phyloP scores from a whole-genome alignment of 2,329 filamentous ascomycete genomes.

The Fusarium drepaniforme region DNA sequence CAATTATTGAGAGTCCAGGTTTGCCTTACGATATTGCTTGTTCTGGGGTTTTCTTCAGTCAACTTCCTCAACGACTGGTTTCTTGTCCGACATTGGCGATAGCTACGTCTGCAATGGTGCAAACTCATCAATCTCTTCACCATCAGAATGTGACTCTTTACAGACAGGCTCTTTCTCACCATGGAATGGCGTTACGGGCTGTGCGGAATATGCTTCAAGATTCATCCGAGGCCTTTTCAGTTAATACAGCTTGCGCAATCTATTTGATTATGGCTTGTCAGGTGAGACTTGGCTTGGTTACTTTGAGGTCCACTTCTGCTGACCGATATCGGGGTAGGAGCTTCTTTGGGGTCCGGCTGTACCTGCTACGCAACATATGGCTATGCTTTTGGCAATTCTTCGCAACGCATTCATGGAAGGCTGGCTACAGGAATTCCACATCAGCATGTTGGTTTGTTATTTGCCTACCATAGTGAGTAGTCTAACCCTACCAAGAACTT shows the following conservation, averaged over 20 bases:
- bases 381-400: background rate
- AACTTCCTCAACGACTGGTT: background rate
- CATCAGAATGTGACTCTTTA: background rate
- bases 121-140: background rate
- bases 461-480: background rate
- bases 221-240: background rate
- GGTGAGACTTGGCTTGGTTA: background rate
- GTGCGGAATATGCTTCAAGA: background rate
- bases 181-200: background rate
- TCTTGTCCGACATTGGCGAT: background rate
- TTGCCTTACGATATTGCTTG: background rate
- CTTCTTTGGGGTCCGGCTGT: background rate
- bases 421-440: background rate
- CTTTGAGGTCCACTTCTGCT: background rate
- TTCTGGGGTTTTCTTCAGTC: background rate
- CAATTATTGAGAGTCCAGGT: background rate
- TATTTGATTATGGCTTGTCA: conserved; percentile 1
- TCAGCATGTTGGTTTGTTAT: background rate
- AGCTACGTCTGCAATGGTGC: background rate
- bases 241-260: background rate
- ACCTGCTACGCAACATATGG: background rate
- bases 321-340: background rate
- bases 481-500: background rate
- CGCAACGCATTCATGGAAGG: background rate
- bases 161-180: background rate